A percentile compares a stretch with the other conserved stretches of the same genome.
phyloP scores from a whole-genome alignment of 805 yeast genomes.

The Saturnispora dispora region DNA sequence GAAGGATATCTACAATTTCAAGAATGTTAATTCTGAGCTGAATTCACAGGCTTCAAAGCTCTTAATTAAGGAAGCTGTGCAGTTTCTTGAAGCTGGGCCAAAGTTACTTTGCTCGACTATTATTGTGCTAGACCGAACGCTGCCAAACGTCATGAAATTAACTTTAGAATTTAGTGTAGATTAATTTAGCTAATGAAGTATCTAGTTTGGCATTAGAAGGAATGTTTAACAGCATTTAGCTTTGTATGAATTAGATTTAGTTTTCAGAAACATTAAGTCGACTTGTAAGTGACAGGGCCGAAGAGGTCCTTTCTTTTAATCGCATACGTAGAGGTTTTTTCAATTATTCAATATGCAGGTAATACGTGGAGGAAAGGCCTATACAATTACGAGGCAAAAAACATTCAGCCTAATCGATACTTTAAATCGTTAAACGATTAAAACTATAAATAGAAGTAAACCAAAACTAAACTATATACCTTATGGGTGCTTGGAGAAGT shows the following conservation, averaged over 20 bases:
- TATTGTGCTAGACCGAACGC: conserved; percentile 14
- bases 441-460: not conserved
- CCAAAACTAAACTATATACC: not conserved
- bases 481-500: conserved; percentile 47
- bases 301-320: no score
- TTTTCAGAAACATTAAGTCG: no score
- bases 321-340: no score
- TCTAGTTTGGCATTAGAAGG: not conserved
- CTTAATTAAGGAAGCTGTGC: not conserved
- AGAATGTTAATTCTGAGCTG: conserved; percentile 1
- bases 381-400: no score
- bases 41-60: not conserved
- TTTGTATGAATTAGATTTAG: not conserved
- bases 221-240: not conserved
- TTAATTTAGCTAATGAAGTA: no score
- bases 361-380: no score
- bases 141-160: conserved; percentile 7
- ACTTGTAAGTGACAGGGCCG: no score
- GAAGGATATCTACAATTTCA: conserved; percentile 23
- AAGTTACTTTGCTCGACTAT: not conserved
- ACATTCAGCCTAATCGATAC: not conserved
- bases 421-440: not conserved
- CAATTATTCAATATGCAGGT: no score
- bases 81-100: not conserved
- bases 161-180: conserved; percentile 1